A percentile compares a stretch with the other conserved stretches of the same genome.
Evolutionary conservation across 2,329 filamentous ascomycete genomes (phyloP).

Genomic region (Xylariaceae sp.): DNA sequence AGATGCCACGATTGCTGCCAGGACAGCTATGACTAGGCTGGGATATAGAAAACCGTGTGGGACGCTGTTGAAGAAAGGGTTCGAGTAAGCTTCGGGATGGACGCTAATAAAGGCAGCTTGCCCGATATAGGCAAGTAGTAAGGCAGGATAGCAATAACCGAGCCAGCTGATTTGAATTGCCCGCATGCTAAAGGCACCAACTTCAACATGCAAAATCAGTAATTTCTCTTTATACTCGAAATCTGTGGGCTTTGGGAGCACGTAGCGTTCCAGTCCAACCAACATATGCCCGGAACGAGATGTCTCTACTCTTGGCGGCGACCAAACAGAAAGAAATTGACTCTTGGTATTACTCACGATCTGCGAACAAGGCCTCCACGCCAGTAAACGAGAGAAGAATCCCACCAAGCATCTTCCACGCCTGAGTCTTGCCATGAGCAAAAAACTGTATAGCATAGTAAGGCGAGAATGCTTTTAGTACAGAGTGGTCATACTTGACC

Average conservation of each 20-base stretch:
- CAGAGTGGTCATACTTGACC: slow-evolving; percentile 56
- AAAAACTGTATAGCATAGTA: slow-evolving; percentile 68
- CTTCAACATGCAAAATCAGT: slow-evolving; percentile 12
- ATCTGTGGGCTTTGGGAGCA: too few species aligned
- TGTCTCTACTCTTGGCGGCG: not conserved
- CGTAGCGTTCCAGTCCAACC: too few species aligned
- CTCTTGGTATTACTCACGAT: slow-evolving; percentile 45
- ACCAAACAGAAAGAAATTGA: not conserved
- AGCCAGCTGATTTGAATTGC: slow-evolving; percentile 80
- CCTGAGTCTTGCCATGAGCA: slow-evolving; percentile 62
- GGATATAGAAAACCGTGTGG: slow-evolving; percentile 73
- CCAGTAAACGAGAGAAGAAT: slow-evolving; percentile 78
- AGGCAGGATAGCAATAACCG: slow-evolving; percentile 70
- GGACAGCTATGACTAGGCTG: slow-evolving; percentile 70
- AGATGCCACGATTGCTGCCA: slow-evolving; percentile 76
- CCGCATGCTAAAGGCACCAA: slow-evolving; percentile 74
- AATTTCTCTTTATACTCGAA: not conserved
- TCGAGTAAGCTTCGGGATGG: slow-evolving; percentile 64
- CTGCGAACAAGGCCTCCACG: slow-evolving; percentile 80
- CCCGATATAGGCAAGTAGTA: slow-evolving; percentile 70
- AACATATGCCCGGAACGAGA: not conserved
- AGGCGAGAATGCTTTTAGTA: slow-evolving; percentile 63
- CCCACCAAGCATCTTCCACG: slow-evolving; percentile 72
- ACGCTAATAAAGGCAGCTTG: slow-evolving; percentile 76
- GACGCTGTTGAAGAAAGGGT: slow-evolving; percentile 76